Base-by-base conservation (phyloP, 306 rosid species). In the Corylus americana region DNA sequence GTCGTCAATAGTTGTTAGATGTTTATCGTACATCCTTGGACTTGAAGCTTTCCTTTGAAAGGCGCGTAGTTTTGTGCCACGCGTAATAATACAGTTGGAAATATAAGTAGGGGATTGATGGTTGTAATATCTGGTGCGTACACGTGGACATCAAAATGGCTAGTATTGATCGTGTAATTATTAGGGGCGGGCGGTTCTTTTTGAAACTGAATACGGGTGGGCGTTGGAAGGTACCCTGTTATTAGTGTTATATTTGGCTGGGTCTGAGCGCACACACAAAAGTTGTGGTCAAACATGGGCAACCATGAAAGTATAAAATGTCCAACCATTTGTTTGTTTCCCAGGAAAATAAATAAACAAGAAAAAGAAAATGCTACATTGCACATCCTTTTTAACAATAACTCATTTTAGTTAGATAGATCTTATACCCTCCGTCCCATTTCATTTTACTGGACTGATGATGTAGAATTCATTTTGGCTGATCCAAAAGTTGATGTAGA, bases 211-310 rank as follows among this genome's bases (percentile, higher is more conserved):
- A 47, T 12, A 10, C 47, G 61, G 81, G 83, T 74, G 82, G 81
- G 53, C 22, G 86, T 77, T 85, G 70, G 74, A n/a, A 45, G 85
- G 82, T 77, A 68, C 37, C 37, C 59, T 0, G 74, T 48, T 64
- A 58, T 39, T 44, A n/a, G n/a, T n/a, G 31, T 29, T 29, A 29
- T 29, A 29, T 59, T 53, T 31, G 20, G 45, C 5, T 48, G 2
- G 22, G 50, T 22, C 2, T 29, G 25, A 8, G 12, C 45, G 6
- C 2, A 3, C 22, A 7, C 67, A 35, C 10, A 3, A n/a, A 64
- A 31, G 1, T 13, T 25, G 47, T 64, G 8, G 47, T 63, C 70
- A 14, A 39, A 64, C 12, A 42, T 42, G 45, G 45, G 45, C 45
- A 42, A 42, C 45, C 45, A 5, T 5, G 8, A 8, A 18, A 58